Conservation (phyloP, 305 asterid genomes). For the Fraxinus sp. region DNA sequence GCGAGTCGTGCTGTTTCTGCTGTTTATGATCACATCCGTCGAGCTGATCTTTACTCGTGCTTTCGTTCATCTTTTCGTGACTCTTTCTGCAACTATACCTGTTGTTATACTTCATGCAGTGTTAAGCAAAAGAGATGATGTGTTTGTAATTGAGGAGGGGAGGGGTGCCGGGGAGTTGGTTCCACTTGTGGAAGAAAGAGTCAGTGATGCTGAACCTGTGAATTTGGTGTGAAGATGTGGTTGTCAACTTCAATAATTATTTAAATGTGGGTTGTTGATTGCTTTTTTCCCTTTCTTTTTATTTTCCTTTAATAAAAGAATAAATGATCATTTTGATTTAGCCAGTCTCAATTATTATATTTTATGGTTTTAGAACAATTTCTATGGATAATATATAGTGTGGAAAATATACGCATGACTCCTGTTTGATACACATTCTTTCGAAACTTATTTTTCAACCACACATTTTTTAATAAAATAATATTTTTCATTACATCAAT, state of each 20-base stretch:
- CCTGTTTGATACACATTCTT: too few relatives aligned
- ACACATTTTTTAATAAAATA: too few relatives aligned
- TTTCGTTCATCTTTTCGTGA: slow-evolving; percentile 50
- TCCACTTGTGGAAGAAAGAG: slow-evolving; percentile 13
- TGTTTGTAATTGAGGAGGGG: background rate
- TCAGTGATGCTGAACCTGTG: background rate
- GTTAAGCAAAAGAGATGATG: slow-evolving; percentile 38
- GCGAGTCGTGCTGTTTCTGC: slow-evolving; percentile 32
- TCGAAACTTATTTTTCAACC: too few relatives aligned
- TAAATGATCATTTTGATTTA: background rate
- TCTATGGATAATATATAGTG: background rate
- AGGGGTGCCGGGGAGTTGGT: slow-evolving; percentile 23
- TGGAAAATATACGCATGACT: background rate
- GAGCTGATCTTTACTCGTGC: slow-evolving; percentile 48
- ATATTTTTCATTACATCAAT: too few relatives aligned
- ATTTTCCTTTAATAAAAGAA: background rate
- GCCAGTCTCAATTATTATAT: background rate
- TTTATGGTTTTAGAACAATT: background rate
- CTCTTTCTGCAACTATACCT: slow-evolving; percentile 50
- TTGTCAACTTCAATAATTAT: background rate
- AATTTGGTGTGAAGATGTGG: background rate
- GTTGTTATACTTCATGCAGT: slow-evolving; percentile 45
- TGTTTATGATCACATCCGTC: slow-evolving; percentile 28
- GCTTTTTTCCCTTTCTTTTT: background rate
- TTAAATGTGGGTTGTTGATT: background rate